Evolutionary conservation across 345 rosid species (phyloP).

Genomic region (Rubroshorea leprosula): DNA sequence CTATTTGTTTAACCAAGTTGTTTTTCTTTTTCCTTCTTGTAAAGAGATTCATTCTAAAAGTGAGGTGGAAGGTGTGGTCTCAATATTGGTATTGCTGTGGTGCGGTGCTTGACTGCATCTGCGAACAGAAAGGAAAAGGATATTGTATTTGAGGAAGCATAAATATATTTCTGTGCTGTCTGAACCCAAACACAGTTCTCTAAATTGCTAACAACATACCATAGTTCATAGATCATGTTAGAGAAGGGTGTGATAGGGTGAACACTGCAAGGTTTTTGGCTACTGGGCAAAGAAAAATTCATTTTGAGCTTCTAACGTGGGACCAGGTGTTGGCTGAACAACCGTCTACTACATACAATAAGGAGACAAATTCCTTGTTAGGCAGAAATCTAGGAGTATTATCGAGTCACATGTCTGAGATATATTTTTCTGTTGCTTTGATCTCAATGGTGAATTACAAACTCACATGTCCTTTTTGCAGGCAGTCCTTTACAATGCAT

Average conservation of each 20-base stretch:
- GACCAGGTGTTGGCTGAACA: background rate
- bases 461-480: constrained; percentile 23
- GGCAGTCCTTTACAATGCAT: constrained; percentile 97
- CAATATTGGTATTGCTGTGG: background rate
- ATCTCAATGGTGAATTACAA: constrained; percentile 2
- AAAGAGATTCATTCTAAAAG: background rate
- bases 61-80: background rate
- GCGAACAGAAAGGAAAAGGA: background rate
- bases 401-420: background rate
- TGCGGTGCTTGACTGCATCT: background rate
- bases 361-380: too few relatives aligned
- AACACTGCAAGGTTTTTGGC: too few relatives aligned
- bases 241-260: background rate
- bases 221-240: background rate
- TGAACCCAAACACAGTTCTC: background rate
- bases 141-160: background rate
- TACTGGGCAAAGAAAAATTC: too few relatives aligned
- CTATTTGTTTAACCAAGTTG: background rate
- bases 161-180: background rate
- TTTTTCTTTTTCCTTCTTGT: background rate
- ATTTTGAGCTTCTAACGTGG: background rate
- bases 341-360: background rate
- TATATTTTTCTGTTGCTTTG: constrained; percentile 2
- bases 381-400: background rate
- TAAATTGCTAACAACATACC: background rate